phyloP scores from a whole-genome alignment of 345 rosid genomes.

The Linum trigynum region DNA sequence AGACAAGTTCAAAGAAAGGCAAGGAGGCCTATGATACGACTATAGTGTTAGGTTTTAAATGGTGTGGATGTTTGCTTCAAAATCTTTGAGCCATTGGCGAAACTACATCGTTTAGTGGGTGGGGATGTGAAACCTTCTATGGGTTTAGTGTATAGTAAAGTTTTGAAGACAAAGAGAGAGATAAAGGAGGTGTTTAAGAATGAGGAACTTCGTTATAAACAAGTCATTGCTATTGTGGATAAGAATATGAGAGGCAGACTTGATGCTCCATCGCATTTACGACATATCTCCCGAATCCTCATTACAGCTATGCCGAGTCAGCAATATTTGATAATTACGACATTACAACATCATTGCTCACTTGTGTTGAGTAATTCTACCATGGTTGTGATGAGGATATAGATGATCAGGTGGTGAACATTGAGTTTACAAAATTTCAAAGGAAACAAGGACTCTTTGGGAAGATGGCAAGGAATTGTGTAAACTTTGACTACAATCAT shows the following conservation, averaged over 20 bases:
- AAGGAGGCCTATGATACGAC: not conserved
- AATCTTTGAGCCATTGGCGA: too few relatives aligned
- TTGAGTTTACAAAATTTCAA: not conserved
- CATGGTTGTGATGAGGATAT: not conserved
- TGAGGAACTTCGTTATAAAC: not conserved
- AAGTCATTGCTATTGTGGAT: not conserved
- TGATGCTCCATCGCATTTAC: too few relatives aligned
- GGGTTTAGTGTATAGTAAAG: not conserved
- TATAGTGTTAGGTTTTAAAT: not conserved
- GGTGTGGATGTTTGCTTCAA: not conserved
- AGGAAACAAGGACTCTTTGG: not conserved
- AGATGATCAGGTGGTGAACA: not conserved
- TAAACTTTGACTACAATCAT: not conserved
- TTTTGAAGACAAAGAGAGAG: not conserved
- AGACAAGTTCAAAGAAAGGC: constrained; percentile 1
- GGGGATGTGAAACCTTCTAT: not conserved
- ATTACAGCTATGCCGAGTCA: not conserved
- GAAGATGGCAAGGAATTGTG: not conserved
- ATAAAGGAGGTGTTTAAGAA: not conserved
- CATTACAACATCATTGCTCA: not conserved
- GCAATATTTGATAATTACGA: not conserved
- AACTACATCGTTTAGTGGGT: not conserved
- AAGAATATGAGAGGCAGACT: not conserved
- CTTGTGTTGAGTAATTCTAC: not conserved
- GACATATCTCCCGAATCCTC: not conserved